phyloP scores from a whole-genome alignment of 805 yeast genomes.

The Cyberlindnera meyerae region DNA sequence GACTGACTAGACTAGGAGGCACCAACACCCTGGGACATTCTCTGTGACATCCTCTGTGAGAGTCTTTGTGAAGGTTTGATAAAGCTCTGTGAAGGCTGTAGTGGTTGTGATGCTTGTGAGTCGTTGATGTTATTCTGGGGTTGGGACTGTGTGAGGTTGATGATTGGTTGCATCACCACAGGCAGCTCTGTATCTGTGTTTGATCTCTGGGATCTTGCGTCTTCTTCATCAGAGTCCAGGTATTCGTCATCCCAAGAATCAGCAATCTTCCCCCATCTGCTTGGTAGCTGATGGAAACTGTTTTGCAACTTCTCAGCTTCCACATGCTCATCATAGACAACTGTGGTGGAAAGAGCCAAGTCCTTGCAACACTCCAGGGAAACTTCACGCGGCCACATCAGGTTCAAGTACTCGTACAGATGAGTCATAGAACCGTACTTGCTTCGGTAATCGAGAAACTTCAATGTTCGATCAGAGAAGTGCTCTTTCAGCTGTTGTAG shows the following conservation, averaged over 20 bases:
- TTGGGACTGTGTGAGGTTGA: slow-evolving; percentile 21
- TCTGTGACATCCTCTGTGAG: slow-evolving; percentile 6
- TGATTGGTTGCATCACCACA: slow-evolving; percentile 7
- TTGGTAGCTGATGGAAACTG: background rate
- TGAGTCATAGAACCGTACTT: background rate
- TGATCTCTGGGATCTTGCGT: slow-evolving; percentile 1
- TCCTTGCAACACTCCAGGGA: slow-evolving; percentile 6
- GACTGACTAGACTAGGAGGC: too few relatives aligned
- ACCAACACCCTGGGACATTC: slow-evolving; percentile 1
- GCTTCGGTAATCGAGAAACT: background rate
- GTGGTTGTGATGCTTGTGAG: background rate
- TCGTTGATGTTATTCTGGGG: too few relatives aligned
- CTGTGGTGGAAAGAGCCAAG: slow-evolving; percentile 11
- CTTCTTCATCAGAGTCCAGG: slow-evolving; percentile 11
- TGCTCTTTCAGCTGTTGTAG: slow-evolving; percentile 30
- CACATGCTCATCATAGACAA: slow-evolving; percentile 5
- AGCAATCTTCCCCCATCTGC: slow-evolving; percentile 2
- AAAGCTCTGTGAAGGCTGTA: slow-evolving; percentile 6
- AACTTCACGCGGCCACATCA: too few relatives aligned
- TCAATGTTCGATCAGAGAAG: slow-evolving; percentile 25
- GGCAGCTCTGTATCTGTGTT: slow-evolving; percentile 2
- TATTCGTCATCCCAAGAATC: slow-evolving; percentile 21
- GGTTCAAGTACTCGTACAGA: too few relatives aligned
- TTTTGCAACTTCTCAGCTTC: slow-evolving; percentile 8
- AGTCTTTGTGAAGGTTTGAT: slow-evolving; percentile 4